Evolutionary conservation across 1,139 yeast species (phyloP).

Genomic region (Candida smagusa): DNA sequence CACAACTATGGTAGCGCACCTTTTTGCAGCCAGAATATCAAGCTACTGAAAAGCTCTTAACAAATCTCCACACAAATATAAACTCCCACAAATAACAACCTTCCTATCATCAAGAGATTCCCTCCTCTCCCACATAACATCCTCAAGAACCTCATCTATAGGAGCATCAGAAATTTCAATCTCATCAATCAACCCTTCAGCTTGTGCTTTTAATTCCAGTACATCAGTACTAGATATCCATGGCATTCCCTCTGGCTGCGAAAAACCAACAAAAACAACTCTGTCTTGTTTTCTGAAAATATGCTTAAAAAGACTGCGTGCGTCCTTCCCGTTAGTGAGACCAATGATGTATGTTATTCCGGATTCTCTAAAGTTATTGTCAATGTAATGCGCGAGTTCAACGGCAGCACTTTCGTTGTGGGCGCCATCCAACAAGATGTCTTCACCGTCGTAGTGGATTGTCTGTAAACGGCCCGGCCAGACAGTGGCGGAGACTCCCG

Average conservation of each 20-base stretch:
- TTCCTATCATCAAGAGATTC: constrained; percentile 26
- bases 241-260: constrained; percentile 83
- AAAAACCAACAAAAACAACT: constrained; percentile 61
- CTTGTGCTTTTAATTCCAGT: constrained; percentile 30
- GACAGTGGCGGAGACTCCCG: constrained; percentile 49
- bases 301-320: constrained; percentile 49
- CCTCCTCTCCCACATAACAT: constrained; percentile 13
- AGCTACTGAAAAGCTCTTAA: constrained; percentile 26
- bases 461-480: constrained; percentile 69
- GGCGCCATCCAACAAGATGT: constrained; percentile 76
- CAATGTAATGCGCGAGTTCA: constrained; percentile 46
- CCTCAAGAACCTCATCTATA: constrained; percentile 17
- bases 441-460: constrained; percentile 23
- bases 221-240: constrained; percentile 65
- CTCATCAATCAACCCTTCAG: constrained; percentile 29
- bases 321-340: constrained; percentile 69
- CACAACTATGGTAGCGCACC: neutral
- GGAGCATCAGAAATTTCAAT: constrained; percentile 18
- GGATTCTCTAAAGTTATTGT: constrained; percentile 5
- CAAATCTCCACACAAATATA: constrained; percentile 72
- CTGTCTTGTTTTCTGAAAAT: constrained; percentile 50
- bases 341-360: constrained; percentile 67
- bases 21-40: constrained; percentile 1
- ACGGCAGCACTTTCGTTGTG: constrained; percentile 84
- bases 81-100: constrained; percentile 71